Base-by-base conservation (phyloP, 805 yeast species). In the Isabelozyma gotoi region DNA sequence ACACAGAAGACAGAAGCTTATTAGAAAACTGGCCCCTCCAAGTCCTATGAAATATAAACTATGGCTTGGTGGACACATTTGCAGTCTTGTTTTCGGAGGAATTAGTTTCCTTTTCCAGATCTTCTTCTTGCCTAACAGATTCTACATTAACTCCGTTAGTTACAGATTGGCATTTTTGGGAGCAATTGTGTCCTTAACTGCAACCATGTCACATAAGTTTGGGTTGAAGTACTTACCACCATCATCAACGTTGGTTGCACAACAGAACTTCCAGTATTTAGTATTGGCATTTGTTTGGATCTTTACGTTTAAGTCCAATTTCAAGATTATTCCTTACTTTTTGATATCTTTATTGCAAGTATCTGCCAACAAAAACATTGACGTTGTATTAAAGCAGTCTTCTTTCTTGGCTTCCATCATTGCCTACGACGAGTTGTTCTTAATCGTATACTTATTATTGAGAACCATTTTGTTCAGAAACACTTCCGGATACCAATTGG, bases 251-350 rank as follows among this genome's bases (percentile, higher is more conserved):
- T 67, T 90, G 58, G 57, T 88, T 42, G 82, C 90, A 7, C 79
- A 88, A 18, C 88, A 81, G 51, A 86, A 87, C 59, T 85, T 85
- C 71, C 96, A 88, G 63, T 80, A 78, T 56, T 65, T 82, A 42
- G 48, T 78, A 3, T 62, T 85, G 43, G 77, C 82, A 0, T 19
- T 59, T 3, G 64, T 80, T 15, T 86, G 92, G 92, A 56, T 80
- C 38, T 61, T 84, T 43, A 78, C 84, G 33, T 80, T 86, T 64
- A 73, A 76, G 47, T 82, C 90, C 1, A 63, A 79, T 4, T 84
- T 82, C 67, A 85, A 85, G 57, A 52, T 86, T 36, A 46, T 81
- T 12, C 92, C 94, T 18, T 82, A 70, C 57, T 65, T 72, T 51
- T 52, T 81, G 36, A 68, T 84, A 39, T 74, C 91, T 15, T 47